Conservation (phyloP, 2,329 filamentous ascomycete species). For the Rhinocladiella mackenziei region DNA sequence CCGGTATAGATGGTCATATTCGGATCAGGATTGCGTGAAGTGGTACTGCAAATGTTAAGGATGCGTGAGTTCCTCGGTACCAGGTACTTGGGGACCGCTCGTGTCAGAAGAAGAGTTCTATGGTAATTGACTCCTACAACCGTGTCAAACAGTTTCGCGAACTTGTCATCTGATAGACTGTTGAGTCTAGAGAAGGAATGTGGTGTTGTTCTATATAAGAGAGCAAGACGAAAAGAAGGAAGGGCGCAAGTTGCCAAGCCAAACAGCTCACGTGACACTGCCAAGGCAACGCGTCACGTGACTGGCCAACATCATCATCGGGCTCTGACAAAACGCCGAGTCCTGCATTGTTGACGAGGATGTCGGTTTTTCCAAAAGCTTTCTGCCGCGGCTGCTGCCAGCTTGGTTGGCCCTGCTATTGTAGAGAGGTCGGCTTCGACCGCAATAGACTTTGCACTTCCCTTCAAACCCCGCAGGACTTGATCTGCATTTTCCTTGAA, state of each 20-base stretch:
- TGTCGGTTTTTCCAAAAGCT: constrained; percentile 30
- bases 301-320: no score
- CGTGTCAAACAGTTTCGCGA: constrained; percentile 5
- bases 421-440: constrained; percentile 41
- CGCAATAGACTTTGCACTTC: constrained; percentile 36
- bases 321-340: no score
- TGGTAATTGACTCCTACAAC: constrained; percentile 14
- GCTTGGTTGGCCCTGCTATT: constrained; percentile 12
- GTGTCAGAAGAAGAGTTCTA: constrained; percentile 27
- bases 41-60: constrained; percentile 43
- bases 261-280: no score
- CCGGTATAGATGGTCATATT: constrained; percentile 45
- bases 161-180: constrained; percentile 30
- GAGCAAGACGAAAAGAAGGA: no score
- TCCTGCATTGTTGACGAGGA: constrained; percentile 40
- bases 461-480: constrained; percentile 35
- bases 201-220: no score
- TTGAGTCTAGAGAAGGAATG: constrained; percentile 37
- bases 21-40: constrained; percentile 34
- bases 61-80: constrained; percentile 38
- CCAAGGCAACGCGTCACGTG: no score
- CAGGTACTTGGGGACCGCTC: constrained; percentile 39
- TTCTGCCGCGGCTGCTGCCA: constrained; percentile 21
- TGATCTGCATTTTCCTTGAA: constrained; percentile 37
- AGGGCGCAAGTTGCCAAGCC: no score